Evolutionary conservation across 2,329 filamentous ascomycete genomes (phyloP).

Genomic region (Coleophoma cylindrospora): DNA sequence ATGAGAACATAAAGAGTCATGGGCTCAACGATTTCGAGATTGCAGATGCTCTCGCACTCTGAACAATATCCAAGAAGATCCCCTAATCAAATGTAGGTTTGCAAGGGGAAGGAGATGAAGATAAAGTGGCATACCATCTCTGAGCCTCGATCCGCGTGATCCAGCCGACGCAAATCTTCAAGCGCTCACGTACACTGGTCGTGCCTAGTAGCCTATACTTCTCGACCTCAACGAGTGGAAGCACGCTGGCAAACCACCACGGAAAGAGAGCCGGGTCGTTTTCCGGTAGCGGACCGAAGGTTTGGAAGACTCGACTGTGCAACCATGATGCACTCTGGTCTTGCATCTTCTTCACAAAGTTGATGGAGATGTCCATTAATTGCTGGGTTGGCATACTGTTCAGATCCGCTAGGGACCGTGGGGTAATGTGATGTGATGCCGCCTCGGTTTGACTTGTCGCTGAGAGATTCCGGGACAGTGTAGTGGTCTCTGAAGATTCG

Average conservation of each 20-base stretch:
- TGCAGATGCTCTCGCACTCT: neutral
- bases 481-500: conserved; percentile 61
- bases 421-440: conserved; percentile 11
- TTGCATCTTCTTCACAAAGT: conserved; percentile 67
- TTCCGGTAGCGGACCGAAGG: conserved; percentile 70
- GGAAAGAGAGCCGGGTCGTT: conserved; percentile 73
- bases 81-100: neutral
- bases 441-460: conserved; percentile 13
- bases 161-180: conserved; percentile 82
- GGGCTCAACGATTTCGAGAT: neutral
- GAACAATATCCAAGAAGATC: neutral
- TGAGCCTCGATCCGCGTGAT: conserved; percentile 46
- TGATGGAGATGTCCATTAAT: conserved; percentile 58
- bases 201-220: conserved; percentile 73
- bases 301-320: conserved; percentile 62
- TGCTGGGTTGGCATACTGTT: conserved; percentile 56
- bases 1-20: too few species aligned
- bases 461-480: conserved; percentile 9
- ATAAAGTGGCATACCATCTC: conserved; percentile 13
- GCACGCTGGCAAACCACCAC: conserved; percentile 84
- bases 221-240: conserved; percentile 72
- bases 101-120: neutral
- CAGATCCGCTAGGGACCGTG: conserved; percentile 18
- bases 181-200: conserved; percentile 69
- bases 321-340: conserved; percentile 69